These are phyloP conservation scores for Eimeria acervulina DNA, from an alignment of 169 alveolate genomes.

Conservation along the genomic window DNA sequence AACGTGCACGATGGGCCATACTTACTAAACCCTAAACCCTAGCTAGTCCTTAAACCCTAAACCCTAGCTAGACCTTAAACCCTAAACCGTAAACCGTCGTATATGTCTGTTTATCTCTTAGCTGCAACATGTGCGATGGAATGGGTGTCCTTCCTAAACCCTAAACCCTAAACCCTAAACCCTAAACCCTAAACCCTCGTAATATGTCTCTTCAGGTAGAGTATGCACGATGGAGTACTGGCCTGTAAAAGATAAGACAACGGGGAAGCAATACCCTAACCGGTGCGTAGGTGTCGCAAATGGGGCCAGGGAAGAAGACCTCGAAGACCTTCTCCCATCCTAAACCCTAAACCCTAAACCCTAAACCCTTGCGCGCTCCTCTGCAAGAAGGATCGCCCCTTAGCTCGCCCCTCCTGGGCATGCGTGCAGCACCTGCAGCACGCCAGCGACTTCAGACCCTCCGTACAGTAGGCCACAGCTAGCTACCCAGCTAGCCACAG, in stretches of 20 bases:
- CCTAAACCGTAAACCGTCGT: too few relatives aligned
- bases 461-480: background rate
- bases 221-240: slow-evolving; percentile 3
- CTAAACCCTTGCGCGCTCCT: slow-evolving; percentile 2
- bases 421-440: too few relatives aligned
- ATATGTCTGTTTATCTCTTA: too few relatives aligned
- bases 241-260: background rate
- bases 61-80: too few relatives aligned
- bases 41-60: too few relatives aligned
- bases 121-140: too few relatives aligned
- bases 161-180: too few relatives aligned
- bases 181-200: too few relatives aligned
- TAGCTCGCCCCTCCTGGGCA: background rate
- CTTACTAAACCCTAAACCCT: too few relatives aligned
- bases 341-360: slow-evolving; percentile 35
- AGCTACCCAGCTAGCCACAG: slow-evolving; percentile 9
- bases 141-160: too few relatives aligned
- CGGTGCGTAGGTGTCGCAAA: background rate
- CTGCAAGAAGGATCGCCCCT: background rate
- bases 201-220: background rate
- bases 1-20: too few relatives aligned
- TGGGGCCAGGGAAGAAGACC: background rate
- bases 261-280: background rate
- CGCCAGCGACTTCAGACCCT: too few relatives aligned
- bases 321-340: background rate